Evolutionary conservation across 306 rosid genomes (phyloP), one percentile per base, ranked within the genome.

Genomic region (Canavalia gladiata): DNA sequence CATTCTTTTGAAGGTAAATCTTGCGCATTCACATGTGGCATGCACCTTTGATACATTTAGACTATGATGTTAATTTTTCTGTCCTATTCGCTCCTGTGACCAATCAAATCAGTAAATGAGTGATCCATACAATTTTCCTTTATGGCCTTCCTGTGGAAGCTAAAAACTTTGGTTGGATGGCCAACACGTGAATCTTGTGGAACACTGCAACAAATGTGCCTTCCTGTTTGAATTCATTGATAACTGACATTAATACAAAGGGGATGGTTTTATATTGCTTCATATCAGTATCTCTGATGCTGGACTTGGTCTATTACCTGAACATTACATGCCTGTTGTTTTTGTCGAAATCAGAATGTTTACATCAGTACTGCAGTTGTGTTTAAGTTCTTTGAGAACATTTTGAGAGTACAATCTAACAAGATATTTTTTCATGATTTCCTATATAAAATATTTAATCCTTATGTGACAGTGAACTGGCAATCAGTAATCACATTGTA

Each of bases 1-100:
- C 87, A 92, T 94, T 84, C 97, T 94, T 39, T 65, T 94, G 34
- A 91, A 88, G 98, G 98, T 94, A 85, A 73, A 58, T 49, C n/a
- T 5, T 72, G 33, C 54, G 41, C 28, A 9, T 65, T 64, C 31
- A 43, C 60, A 65, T 46, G 29, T 37, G 66, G 57, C 64, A 49
- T 50, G 8, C 8, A 50, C 33, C 46, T 71, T 71, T 72, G 8
- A 34, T 31, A 31, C 33, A 67, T 72, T 86, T 84, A 63, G 52
- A 63, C 18, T 46, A 18, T 70, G 34, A 33, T 34, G 63, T 49
- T 29, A 71, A 12, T 10, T 76, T 37, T 29, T 56, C 7, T 6
- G 39, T 9, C 74, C 30, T 72, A 58, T 51, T 51, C 67, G n/a
- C 9, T 59, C 12, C 2, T 3, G n/a, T 39, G 46, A 55, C 10